These are phyloP conservation scores for Niveomyces coronatus DNA, from an alignment of 2,329 filamentous ascomycete genomes.

Conservation along the genomic window DNA sequence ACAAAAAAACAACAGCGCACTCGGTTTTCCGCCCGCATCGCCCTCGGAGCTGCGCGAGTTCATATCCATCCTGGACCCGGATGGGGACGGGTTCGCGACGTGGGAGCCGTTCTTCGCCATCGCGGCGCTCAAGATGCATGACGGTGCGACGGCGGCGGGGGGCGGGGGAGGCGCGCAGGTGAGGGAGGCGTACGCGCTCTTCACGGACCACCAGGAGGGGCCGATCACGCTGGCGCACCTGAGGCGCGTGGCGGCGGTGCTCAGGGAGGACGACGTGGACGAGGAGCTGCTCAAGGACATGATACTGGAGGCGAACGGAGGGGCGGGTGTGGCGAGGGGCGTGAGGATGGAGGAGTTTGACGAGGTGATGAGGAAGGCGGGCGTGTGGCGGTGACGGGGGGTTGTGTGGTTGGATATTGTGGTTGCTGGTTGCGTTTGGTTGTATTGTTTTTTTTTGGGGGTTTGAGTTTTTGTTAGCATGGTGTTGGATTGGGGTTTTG, in stretches of 20 bases:
- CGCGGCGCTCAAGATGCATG: slow-evolving; percentile 75
- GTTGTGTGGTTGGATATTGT: neutral
- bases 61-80: slow-evolving; percentile 71
- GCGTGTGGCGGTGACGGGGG: slow-evolving; percentile 58
- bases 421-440: neutral
- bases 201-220: slow-evolving; percentile 45
- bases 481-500: neutral
- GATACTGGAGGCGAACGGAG: slow-evolving; percentile 88
- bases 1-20: slow-evolving; percentile 50
- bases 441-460: too few relatives aligned
- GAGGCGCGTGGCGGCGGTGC: slow-evolving; percentile 63
- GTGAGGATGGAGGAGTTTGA: slow-evolving; percentile 76
- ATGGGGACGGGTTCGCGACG: slow-evolving; percentile 63
- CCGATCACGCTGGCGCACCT: slow-evolving; percentile 76
- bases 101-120: slow-evolving; percentile 81
- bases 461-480: neutral
- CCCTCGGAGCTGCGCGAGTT: slow-evolving; percentile 65
- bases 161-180: slow-evolving; percentile 51
- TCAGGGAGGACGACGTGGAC: slow-evolving; percentile 74
- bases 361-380: slow-evolving; percentile 73
- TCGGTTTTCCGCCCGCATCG: slow-evolving; percentile 59
- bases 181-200: slow-evolving; percentile 71
- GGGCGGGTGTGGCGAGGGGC: slow-evolving; percentile 56
- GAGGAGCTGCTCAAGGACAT: slow-evolving; percentile 85
- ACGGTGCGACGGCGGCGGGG: slow-evolving; percentile 34